These are phyloP conservation scores for Plectosphaerella plurivora DNA, from an alignment of 2,329 filamentous ascomycete genomes.

Conservation along the genomic window DNA sequence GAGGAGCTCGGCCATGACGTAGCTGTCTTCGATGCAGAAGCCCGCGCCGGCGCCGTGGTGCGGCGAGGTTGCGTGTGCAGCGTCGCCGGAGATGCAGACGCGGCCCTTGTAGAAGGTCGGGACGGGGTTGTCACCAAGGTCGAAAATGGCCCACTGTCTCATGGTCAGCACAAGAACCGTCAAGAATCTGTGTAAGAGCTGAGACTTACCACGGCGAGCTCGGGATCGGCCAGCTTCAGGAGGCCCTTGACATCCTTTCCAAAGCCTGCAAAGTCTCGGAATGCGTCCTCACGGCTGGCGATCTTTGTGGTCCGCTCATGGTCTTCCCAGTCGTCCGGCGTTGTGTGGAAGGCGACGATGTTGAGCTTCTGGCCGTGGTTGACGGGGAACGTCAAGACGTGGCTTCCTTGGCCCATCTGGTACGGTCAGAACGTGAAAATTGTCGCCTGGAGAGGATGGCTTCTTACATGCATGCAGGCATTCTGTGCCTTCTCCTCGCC, in stretches of 20 bases:
- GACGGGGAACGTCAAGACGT: conserved; percentile 56
- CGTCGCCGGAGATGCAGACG: conserved; percentile 47
- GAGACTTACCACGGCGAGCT: conserved; percentile 20
- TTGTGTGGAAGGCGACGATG: conserved; percentile 39
- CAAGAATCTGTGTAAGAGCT: neutral
- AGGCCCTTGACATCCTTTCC: conserved; percentile 23
- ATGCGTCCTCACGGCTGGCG: conserved; percentile 24
- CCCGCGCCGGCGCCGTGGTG: conserved; percentile 56
- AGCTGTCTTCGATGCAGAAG: conserved; percentile 51
- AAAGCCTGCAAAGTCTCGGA: conserved; percentile 29
- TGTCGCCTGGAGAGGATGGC: conserved; percentile 26
- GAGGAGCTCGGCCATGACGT: conserved; percentile 39
- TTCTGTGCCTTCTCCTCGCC: conserved; percentile 29
- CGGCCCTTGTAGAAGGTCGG: conserved; percentile 35
- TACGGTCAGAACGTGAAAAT: conserved; percentile 11
- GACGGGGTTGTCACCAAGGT: conserved; percentile 37
- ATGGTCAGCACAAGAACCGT: neutral
- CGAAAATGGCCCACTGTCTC: conserved; percentile 39
- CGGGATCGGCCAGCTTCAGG: conserved; percentile 20
- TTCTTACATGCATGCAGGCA: conserved; percentile 50
- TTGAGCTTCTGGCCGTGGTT: conserved; percentile 52
- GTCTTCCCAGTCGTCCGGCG: conserved; percentile 21
- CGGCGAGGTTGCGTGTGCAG: conserved; percentile 58
- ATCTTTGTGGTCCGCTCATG: conserved; percentile 11
- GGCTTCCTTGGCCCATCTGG: conserved; percentile 41